Evolutionary conservation across 1,139 yeast genomes (phyloP).

Genomic region (Pichia sp.): DNA sequence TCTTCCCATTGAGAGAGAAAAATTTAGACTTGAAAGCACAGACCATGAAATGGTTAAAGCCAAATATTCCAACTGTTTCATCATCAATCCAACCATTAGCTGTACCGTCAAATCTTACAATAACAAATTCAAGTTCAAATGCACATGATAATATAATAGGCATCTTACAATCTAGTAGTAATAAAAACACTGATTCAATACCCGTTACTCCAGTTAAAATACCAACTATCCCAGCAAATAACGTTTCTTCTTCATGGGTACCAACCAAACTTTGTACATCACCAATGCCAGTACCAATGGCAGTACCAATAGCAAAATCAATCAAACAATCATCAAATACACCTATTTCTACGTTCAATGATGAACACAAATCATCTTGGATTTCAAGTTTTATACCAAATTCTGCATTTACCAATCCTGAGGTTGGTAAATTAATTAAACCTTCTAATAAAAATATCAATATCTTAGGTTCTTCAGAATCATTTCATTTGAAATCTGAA

Average conservation of each 20-base stretch:
- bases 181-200: slow-evolving; percentile 7
- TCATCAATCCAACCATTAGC: slow-evolving; percentile 9
- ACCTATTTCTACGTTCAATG: neutral
- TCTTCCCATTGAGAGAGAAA: slow-evolving; percentile 5
- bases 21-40: slow-evolving; percentile 24
- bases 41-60: slow-evolving; percentile 29
- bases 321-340: neutral
- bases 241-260: neutral
- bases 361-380: slow-evolving; percentile 19
- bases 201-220: slow-evolving; percentile 4
- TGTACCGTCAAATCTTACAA: neutral
- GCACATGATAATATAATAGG: slow-evolving; percentile 16
- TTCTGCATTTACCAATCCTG: slow-evolving; percentile 26
- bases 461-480: neutral
- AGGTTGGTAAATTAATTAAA: slow-evolving; percentile 26
- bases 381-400: slow-evolving; percentile 26
- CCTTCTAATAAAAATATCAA: slow-evolving; percentile 15
- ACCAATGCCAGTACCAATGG: slow-evolving; percentile 5
- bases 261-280: slow-evolving; percentile 2
- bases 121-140: slow-evolving; percentile 1
- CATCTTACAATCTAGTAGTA: slow-evolving; percentile 12
- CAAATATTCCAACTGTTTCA: slow-evolving; percentile 21
- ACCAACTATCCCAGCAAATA: neutral
- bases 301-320: neutral
- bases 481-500: neutral